Base-by-base conservation (phyloP, 179 eudicot genomes). In the Amaranthus tricolor region DNA sequence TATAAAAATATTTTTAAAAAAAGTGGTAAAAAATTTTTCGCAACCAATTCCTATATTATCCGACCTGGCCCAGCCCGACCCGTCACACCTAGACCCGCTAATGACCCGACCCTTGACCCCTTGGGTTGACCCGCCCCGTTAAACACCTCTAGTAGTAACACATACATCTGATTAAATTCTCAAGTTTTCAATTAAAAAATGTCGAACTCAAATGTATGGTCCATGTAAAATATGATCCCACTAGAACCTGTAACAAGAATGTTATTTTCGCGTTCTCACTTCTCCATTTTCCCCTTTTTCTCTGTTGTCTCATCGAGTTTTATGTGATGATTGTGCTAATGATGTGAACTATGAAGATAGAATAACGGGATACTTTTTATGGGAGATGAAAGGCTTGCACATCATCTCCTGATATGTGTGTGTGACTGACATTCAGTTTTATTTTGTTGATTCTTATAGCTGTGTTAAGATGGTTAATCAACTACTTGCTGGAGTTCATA, bases 401-500 rank as follows among this genome's bases (percentile, higher is more conserved):
- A 0, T 15, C 40, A 14, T 16, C 54, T 24, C 40, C 14, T 44
- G 15, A 17, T 48, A 21, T 10, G 20, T 19, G 21, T 51, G 11
- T 44, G 21, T 53, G 9, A 72, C 61, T 72, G 13, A 62, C 20
- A 40, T 21, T 55, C 19, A 6, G 17, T 63, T 83, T 50, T 14
- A 49, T 45, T 20, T 66, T 70, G 14, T 21, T 31, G 31, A 1
- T 59, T 61, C 56, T 55, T 87, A 40, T 72, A 96, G 99, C 81
- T 94, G 91, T 77, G 96, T 96, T 69, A 96, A 96, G 89, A 96
- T 96, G 99, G 95, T 91, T 75, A 96, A 96, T 83, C 99, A 96
- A 84, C 88, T 96, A 76, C 96, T 96, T 85, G 98, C 99, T 77
- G 99, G 99, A 85, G 99, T 96, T 80, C 99, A 96, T 84, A 96